Evolutionary conservation across 208 protist genomes (phyloP).

Genomic region (Crithidia acanthocephali): DNA sequence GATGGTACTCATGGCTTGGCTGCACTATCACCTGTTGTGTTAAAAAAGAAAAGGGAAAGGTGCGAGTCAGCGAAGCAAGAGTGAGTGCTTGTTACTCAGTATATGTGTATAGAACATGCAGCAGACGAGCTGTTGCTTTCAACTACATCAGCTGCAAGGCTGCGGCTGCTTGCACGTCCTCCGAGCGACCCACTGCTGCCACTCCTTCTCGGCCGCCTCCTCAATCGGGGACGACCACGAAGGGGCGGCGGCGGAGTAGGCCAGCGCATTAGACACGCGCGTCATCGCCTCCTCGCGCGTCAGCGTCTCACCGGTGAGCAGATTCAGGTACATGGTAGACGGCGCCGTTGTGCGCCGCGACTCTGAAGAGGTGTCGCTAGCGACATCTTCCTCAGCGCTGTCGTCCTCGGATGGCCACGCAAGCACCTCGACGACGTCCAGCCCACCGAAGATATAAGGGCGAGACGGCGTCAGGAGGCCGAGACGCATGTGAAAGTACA

Average conservation of each 20-base stretch:
- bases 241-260: conserved; percentile 9
- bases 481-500: conserved; percentile 77
- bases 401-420: conserved; percentile 20
- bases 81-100: not conserved
- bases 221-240: conserved; percentile 34
- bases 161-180: conserved; percentile 15
- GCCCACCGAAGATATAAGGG: conserved; percentile 74
- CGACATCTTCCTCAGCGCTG: conserved; percentile 14
- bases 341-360: not conserved
- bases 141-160: conserved; percentile 8
- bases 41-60: not conserved
- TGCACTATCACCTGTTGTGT: not conserved
- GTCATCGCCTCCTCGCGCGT: conserved; percentile 30
- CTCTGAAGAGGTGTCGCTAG: not conserved
- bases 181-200: conserved; percentile 35
- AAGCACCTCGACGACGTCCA: conserved; percentile 60
- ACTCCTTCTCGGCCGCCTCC: conserved; percentile 37
- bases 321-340: conserved; percentile 36
- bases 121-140: not conserved
- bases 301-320: conserved; percentile 36
- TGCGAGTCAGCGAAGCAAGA: not conserved
- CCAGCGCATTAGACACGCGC: conserved; percentile 13
- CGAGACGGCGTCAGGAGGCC: conserved; percentile 77
- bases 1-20: not conserved
- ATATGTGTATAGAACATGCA: not conserved